Evolutionary conservation across 495 filamentous ascomycete genomes (phyloP).

Genomic region (Podospora didyma): DNA sequence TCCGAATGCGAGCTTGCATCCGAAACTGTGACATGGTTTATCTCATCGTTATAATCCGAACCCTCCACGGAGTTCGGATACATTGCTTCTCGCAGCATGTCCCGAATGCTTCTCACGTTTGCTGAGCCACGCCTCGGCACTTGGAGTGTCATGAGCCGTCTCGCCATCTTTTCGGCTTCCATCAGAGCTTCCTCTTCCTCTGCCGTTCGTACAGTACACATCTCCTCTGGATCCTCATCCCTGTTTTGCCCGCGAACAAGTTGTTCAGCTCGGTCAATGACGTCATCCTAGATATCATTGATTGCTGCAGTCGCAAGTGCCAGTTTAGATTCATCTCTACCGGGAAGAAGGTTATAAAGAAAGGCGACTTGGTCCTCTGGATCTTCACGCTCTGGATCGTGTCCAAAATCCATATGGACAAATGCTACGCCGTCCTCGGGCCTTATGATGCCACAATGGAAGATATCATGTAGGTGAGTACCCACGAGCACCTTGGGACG

Average conservation of each 20-base stretch:
- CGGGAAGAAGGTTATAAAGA: constrained; percentile 68
- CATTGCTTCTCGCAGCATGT: constrained; percentile 2
- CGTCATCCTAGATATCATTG: constrained; percentile 69
- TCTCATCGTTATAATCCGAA: no score
- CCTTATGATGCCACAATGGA: constrained; percentile 66
- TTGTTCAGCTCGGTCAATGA: constrained; percentile 74
- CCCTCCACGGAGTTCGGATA: no score
- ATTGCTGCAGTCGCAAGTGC: constrained; percentile 81
- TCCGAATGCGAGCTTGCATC: no score
- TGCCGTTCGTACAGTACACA: constrained; percentile 4
- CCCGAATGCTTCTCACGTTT: background rate
- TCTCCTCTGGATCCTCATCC: constrained; percentile 40
- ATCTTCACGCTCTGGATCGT: constrained; percentile 57
- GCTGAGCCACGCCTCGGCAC: background rate
- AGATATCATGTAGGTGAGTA: constrained; percentile 95
- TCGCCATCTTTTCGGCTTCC: constrained; percentile 13
- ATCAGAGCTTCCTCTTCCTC: constrained; percentile 12
- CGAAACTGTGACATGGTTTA: no score
- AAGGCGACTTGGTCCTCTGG: constrained; percentile 78
- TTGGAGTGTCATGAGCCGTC: constrained; percentile 6
- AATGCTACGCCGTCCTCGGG: constrained; percentile 58
- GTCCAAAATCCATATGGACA: constrained; percentile 82
- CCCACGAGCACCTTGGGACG: constrained; percentile 79
- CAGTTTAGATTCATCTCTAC: constrained; percentile 76
- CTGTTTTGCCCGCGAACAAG: constrained; percentile 64